Percentiles rank a stretch among this genome's conserved stretches.
Evolutionary conservation across 179 eudicot species (phyloP).

Genomic region (Drosera spatulata): DNA sequence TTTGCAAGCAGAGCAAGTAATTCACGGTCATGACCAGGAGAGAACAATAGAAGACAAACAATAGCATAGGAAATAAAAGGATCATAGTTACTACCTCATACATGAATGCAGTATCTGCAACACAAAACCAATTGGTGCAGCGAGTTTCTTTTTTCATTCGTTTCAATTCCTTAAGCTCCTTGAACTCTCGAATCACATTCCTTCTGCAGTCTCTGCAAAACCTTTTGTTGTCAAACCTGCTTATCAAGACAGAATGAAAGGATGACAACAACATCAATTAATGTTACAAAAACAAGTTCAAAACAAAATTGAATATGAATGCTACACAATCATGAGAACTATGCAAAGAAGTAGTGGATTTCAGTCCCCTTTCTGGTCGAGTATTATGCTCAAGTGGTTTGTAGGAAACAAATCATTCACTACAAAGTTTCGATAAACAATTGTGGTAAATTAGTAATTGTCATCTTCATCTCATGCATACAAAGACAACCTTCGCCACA

Average conservation of each 20-base stretch:
- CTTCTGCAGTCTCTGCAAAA: slow-evolving; percentile 97
- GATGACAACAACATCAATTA: not conserved
- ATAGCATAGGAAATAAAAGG: not conserved
- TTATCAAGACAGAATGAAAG: not conserved
- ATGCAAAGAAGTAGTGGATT: not conserved
- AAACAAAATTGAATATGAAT: too few species aligned
- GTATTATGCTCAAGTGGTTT: too few species aligned
- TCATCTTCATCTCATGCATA: too few species aligned
- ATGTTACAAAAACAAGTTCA: not conserved
- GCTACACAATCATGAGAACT: not conserved
- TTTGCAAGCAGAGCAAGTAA: too few species aligned
- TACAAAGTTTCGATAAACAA: too few species aligned
- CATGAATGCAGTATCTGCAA: slow-evolving; percentile 80
- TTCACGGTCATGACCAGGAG: too few species aligned
- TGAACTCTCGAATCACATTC: slow-evolving; percentile 94
- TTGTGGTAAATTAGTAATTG: too few species aligned
- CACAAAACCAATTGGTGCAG: slow-evolving; percentile 97
- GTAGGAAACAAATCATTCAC: too few species aligned
- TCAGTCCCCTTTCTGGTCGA: not conserved
- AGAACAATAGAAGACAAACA: too few species aligned
- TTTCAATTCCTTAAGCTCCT: slow-evolving; percentile 92
- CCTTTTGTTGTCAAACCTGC: slow-evolving; percentile 97
- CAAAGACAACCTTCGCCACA: too few species aligned
- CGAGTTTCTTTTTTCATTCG: slow-evolving; percentile 74
- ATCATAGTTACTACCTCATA: slow-evolving; percentile 61